Evolutionary conservation across 2,329 filamentous ascomycete species (phyloP).

Genomic region (Aureobasidium uvarum): DNA sequence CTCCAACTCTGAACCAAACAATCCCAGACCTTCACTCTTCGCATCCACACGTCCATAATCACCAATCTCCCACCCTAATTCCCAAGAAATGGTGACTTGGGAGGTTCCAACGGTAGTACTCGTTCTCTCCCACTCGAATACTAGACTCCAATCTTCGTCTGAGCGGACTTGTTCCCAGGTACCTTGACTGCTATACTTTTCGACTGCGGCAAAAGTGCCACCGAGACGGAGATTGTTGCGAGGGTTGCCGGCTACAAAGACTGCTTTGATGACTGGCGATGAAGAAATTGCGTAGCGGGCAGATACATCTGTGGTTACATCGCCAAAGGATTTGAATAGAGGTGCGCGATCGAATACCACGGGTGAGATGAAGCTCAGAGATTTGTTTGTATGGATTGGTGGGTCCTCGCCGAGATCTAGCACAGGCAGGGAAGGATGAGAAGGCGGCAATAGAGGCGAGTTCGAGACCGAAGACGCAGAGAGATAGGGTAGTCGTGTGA

Average conservation of each 20-base stretch:
- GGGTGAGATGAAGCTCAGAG: constrained; percentile 73
- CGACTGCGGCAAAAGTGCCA: constrained; percentile 73
- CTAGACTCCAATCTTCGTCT: constrained; percentile 79
- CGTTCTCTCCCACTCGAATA: constrained; percentile 76
- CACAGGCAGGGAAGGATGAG: constrained; percentile 37
- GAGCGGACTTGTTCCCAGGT: constrained; percentile 66
- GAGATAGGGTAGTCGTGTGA: constrained; percentile 69
- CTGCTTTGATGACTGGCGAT: constrained; percentile 62
- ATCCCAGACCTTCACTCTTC: constrained; percentile 26
- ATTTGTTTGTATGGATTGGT: constrained; percentile 73
- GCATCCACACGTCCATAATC: constrained; percentile 30
- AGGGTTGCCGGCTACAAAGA: constrained; percentile 84
- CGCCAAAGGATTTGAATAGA: constrained; percentile 67
- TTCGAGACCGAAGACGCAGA: constrained; percentile 41
- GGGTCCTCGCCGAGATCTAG: constrained; percentile 58
- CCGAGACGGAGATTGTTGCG: constrained; percentile 81
- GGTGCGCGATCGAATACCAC: constrained; percentile 72
- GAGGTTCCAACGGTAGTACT: constrained; percentile 70
- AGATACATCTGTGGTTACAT: constrained; percentile 57
- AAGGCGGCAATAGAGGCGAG: constrained; percentile 40
- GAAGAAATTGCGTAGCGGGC: constrained; percentile 54
- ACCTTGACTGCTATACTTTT: constrained; percentile 53
- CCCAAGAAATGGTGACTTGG: constrained; percentile 77
- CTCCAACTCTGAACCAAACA: constrained; percentile 33
- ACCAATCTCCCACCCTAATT: constrained; percentile 58